Conservation (phyloP, 1,284 basidiomycete genomes). For the Austroboletus novae-zelandiae region DNA sequence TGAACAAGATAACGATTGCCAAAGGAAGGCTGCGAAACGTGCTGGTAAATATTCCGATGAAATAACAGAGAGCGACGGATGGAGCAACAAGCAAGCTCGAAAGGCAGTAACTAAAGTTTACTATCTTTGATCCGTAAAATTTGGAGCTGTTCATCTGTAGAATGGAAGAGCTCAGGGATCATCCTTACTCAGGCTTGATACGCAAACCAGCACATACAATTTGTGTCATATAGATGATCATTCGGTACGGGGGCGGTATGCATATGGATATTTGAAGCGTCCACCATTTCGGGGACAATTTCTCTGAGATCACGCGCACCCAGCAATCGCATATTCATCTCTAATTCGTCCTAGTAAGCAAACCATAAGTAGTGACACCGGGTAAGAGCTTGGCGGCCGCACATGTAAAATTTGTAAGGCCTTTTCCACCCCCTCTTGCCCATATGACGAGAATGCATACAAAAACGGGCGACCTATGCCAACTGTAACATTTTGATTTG, state of each 20-base stretch:
- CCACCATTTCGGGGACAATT: conserved; percentile 85
- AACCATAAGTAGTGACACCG: conserved; percentile 5
- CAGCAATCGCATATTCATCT: conserved; percentile 89
- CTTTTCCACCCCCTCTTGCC: conserved; percentile 76
- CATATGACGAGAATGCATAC: conserved; percentile 89
- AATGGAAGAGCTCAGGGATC: conserved; percentile 35
- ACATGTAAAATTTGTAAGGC: conserved; percentile 79
- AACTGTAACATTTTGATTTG: conserved; percentile 39
- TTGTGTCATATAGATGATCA: conserved; percentile 72
- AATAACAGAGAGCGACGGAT: not conserved
- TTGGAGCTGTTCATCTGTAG: conserved; percentile 42
- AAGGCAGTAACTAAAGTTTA: conserved; percentile 41
- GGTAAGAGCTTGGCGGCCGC: conserved; percentile 18
- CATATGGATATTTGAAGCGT: conserved; percentile 64
- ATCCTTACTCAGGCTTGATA: not conserved
- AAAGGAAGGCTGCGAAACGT: not conserved
- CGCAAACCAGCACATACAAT: conserved; percentile 56
- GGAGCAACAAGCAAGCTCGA: not conserved
- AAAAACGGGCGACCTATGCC: conserved; percentile 83
- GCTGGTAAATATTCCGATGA: not conserved
- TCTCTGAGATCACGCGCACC: conserved; percentile 80
- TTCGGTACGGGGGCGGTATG: conserved; percentile 65
- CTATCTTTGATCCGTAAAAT: conserved; percentile 49
- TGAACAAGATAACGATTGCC: not conserved
- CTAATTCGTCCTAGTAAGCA: conserved; percentile 77